Conservation (phyloP, 495 filamentous ascomycete genomes). For the Talaromyces trachyspermus region DNA sequence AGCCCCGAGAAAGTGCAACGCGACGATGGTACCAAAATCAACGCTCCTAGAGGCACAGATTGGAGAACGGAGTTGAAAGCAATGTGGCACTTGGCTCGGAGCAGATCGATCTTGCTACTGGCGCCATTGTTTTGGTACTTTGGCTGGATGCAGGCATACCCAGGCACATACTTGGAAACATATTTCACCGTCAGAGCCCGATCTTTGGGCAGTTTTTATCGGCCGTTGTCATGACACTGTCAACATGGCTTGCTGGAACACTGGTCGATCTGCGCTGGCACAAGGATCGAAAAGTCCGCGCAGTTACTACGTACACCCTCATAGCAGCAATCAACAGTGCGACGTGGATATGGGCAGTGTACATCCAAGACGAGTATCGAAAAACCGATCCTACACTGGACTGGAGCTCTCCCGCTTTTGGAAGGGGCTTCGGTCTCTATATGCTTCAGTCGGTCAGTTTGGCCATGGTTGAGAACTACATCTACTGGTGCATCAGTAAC, state of each 20-base stretch:
- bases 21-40: constrained; percentile 31
- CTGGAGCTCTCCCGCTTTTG: constrained; percentile 23
- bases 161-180: constrained; percentile 47
- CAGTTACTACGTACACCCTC: constrained; percentile 13
- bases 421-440: constrained; percentile 34
- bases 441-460: constrained; percentile 31
- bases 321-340: constrained; percentile 16
- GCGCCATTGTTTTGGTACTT: constrained; percentile 45
- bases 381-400: constrained; percentile 18
- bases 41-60: constrained; percentile 30
- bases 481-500: constrained; percentile 40
- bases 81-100: constrained; percentile 31
- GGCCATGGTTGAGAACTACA: constrained; percentile 38
- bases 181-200: constrained; percentile 50
- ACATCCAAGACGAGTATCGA: constrained; percentile 21
- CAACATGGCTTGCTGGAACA: constrained; percentile 20
- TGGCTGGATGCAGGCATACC: constrained; percentile 47
- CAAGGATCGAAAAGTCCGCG: constrained; percentile 14
- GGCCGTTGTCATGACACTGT: constrained; percentile 40
- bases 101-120: constrained; percentile 42
- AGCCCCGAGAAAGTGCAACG: constrained; percentile 47
- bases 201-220: constrained; percentile 40
- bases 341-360: constrained; percentile 22
- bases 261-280: constrained; percentile 18
- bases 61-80: constrained; percentile 23